A percentile compares a stretch with the other conserved stretches of the same genome.
These are phyloP conservation scores for Effrenium voratum DNA, from an alignment of 73 alveolate genomes.

Conservation along the genomic window DNA sequence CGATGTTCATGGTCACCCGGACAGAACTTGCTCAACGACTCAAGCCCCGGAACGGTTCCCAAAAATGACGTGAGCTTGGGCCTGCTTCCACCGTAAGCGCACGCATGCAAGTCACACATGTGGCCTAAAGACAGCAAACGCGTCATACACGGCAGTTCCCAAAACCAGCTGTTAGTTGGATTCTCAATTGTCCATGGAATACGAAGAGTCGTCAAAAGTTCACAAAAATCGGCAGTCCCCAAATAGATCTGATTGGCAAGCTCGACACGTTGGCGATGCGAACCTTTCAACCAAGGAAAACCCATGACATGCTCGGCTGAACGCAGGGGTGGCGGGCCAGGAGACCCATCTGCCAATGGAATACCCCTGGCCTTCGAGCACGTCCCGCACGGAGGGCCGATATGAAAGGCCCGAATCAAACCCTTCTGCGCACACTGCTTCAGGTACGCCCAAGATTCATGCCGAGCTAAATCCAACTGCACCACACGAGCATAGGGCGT, in stretches of 20 bases:
- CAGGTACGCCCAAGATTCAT: no score
- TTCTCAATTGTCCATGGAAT: slow-evolving; percentile 1
- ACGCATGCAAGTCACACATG: no score
- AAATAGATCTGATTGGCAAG: neutral
- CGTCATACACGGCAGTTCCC: neutral
- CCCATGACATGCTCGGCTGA: neutral
- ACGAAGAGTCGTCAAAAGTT: neutral
- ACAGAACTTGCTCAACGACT: no score
- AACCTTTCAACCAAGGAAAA: neutral
- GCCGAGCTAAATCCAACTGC: no score
- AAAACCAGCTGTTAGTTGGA: neutral
- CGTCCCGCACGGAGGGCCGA: neutral
- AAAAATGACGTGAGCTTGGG: no score
- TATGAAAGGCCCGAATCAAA: neutral
- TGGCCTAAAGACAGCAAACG: neutral
- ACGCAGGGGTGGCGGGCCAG: neutral
- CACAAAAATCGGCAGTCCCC: neutral
- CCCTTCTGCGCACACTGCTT: no score
- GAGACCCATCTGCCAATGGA: neutral
- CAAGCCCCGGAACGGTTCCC: no score
- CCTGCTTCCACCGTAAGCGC: no score
- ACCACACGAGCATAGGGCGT: no score
- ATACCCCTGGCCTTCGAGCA: slow-evolving; percentile 17
- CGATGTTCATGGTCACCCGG: no score
- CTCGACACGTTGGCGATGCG: neutral